Base-by-base conservation (phyloP, 306 rosid species). In the Morella rubra region DNA sequence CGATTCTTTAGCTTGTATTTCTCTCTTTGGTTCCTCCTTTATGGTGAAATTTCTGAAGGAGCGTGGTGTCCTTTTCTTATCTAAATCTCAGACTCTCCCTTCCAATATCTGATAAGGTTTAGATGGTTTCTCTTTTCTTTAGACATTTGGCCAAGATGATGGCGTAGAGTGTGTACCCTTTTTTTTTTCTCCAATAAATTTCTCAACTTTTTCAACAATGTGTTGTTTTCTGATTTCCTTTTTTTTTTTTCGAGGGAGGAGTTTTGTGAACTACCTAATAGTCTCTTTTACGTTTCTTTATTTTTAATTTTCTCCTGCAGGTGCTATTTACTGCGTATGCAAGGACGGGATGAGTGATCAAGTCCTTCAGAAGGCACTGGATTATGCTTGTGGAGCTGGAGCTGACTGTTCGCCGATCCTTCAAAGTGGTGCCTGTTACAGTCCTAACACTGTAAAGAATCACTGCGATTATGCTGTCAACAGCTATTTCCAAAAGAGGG, bases 301-400 rank as follows among this genome's bases (percentile, higher is more conserved):
- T 19, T 8, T 19, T 15, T 12, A 16, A 20, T 55, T 53, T 69
- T 61, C 12, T 19, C 3, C 59, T 20, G 15, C 20, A 95, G 99
- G 90, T 82, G 97, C 96, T 44, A 67, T 81, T 13, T 96, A 88
- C 68, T 96, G 99, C 76, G 0, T 96, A 20, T 96, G 99, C 71
- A 96, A 87, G 85, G 97, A 91, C 79, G 98, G 98, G 69, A 44
- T 82, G 3, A 69, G 87, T 12, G 94, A 91, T n/a, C 86, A 84
- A 80, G 32, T n/a, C 22, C 94, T 92, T 76, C 99, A 96, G 78
- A 96, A 84, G 74, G 65, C 87, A 6, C 70, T 96, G 49, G 99
- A 96, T 80, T 96, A 92, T 85, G 99, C 99, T 9, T 96, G 99
- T 84, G 99, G 99, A 80, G 88, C 90, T 54, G 99, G 99, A 69